Percentiles rank a stretch among this genome's conserved stretches.
Evolutionary conservation across 495 filamentous ascomycete genomes (phyloP).

Genomic region (Pyrenula massariospora): DNA sequence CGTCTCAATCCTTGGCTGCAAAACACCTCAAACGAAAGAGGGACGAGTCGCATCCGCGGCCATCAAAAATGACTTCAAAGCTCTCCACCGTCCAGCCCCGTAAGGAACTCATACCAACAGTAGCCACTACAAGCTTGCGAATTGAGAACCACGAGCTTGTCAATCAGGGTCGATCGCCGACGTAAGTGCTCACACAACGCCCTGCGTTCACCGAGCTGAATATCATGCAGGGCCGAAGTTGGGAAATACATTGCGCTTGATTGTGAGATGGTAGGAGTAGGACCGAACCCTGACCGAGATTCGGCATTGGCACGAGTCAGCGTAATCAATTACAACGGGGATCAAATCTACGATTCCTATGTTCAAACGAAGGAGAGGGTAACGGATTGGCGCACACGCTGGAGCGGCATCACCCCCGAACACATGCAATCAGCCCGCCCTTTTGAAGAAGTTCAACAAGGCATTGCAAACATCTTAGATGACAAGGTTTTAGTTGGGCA

Average conservation of each 20-base stretch:
- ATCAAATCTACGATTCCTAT: conserved; percentile 83
- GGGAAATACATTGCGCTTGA: conserved; percentile 89
- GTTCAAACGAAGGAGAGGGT: conserved; percentile 66
- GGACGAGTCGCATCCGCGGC: conserved; percentile 8
- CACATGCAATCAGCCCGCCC: conserved; percentile 55
- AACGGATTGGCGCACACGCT: conserved; percentile 78
- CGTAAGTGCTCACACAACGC: conserved; percentile 17
- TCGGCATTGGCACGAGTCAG: conserved; percentile 72
- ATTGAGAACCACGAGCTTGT: conserved; percentile 12
- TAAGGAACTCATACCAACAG: too few species aligned
- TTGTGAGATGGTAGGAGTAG: conserved; percentile 96
- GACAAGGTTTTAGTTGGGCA: conserved; percentile 77
- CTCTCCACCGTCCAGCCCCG: too few species aligned
- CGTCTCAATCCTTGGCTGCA: conserved; percentile 8
- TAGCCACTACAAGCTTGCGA: too few species aligned
- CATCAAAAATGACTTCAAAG: conserved; percentile 12
- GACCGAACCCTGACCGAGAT: conserved; percentile 50
- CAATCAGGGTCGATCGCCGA: conserved; percentile 39
- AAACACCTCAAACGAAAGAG: conserved; percentile 28
- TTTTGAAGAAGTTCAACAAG: conserved; percentile 63
- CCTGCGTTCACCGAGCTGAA: conserved; percentile 3
- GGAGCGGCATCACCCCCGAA: conserved; percentile 65
- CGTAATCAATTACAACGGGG: conserved; percentile 83
- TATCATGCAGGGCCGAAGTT: conserved; percentile 31
- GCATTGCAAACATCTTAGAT: conserved; percentile 59